Base-by-base conservation (phyloP, 2,329 filamentous ascomycete genomes). In the Claviceps quebecensis region DNA sequence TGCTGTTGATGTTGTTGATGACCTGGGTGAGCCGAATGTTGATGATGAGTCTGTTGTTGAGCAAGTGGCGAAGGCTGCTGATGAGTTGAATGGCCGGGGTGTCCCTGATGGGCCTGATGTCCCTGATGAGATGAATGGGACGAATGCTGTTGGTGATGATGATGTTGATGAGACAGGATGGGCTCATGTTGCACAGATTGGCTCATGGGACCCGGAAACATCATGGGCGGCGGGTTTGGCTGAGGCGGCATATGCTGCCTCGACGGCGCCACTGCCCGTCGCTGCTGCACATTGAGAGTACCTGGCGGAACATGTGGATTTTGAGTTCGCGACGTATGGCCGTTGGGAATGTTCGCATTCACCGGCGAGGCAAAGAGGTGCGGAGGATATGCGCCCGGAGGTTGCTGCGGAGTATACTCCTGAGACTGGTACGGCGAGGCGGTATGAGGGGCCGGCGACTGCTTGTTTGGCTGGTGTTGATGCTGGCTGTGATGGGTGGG, bases 351-450 rank as follows among this genome's bases (percentile, higher is more conserved):
- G 56, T 67, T 74, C 53, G 70, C 59, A 67, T 72, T 61, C 67
- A 75, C 65, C 45, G 73, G 64, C 22, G 73, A 64, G 47, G 67
- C 69, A 64, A 77, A 80, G 54, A 80, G 66, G 56, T 77, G 74
- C 56, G 76, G 75, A 19, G 73, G 63, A 56, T 77, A 79, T 19
- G 68, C 59, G 53, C 66, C 67, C 54, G 71, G 66, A 29, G 71
- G 67, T 58, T 76, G 75, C 60, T 78, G 75, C 48, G 76, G 67
- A 51, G 72, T 63, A 61, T 80, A 80, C 53, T 71, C 67, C 56
- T 75, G 72, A 50, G 71, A 60, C 61, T 77, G 75, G 60, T 80
- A 80, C 2, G 76, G 72, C 53, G 76, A 72, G 54, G 74, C 72
- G 59, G 75, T 70, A 56, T 77, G 75, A 56, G 75, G 70, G 22